Percentiles rank a stretch among this genome's conserved stretches.
phyloP scores from a whole-genome alignment of 2,329 filamentous ascomycete genomes.

The Polychaeton citri region DNA sequence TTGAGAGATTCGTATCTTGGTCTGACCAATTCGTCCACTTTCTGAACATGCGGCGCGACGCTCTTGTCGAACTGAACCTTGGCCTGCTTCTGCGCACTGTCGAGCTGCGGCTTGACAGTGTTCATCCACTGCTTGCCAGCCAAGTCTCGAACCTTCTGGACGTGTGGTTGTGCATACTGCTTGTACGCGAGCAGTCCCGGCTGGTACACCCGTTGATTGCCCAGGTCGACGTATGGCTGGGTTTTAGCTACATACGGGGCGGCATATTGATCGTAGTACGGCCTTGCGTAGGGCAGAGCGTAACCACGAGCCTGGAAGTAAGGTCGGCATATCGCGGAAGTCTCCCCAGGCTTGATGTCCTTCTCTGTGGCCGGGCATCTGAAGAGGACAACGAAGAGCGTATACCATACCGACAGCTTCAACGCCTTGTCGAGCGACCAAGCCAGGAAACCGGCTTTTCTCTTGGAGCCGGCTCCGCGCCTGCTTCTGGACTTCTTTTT shows the following conservation, averaged over 20 bases:
- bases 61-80: constrained; percentile 55
- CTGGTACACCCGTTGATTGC: constrained; percentile 49
- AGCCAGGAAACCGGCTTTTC: constrained; percentile 4
- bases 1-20: constrained; percentile 62
- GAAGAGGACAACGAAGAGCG: constrained; percentile 66
- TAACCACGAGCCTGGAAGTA: constrained; percentile 56
- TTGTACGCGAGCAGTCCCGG: constrained; percentile 52
- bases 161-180: constrained; percentile 61
- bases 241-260: constrained; percentile 67
- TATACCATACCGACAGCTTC: constrained; percentile 71
- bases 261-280: constrained; percentile 76
- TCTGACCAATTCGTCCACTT: constrained; percentile 40
- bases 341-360: constrained; percentile 44
- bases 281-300: constrained; percentile 61
- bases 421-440: constrained; percentile 16
- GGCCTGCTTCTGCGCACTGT: constrained; percentile 47
- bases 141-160: constrained; percentile 54
- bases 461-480: neutral
- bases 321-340: constrained; percentile 71
- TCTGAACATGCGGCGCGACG: constrained; percentile 61
- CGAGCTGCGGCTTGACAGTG: constrained; percentile 61
- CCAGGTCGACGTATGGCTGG: constrained; percentile 54
- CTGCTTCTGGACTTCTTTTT: neutral
- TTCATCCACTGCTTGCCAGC: constrained; percentile 64
- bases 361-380: constrained; percentile 62